phyloP scores from a whole-genome alignment of 192 early-diverging fungal genomes.

The Rhizophlyctis rosea region DNA sequence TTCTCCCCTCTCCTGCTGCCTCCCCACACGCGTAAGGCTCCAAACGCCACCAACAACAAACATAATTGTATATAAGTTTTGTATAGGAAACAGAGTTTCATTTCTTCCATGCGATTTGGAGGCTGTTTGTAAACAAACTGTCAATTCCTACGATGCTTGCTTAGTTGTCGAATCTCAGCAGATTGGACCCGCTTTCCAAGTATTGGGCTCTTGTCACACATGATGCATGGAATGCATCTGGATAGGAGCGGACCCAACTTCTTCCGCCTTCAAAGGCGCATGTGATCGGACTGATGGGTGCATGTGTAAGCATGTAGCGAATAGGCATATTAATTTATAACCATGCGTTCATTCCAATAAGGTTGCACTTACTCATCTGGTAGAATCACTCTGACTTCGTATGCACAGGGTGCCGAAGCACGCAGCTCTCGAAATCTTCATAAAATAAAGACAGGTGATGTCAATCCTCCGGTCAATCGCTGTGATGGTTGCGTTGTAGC shows the following conservation, averaged over 20 bases:
- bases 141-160: too few relatives aligned
- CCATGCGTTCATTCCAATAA: neutral
- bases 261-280: constrained; percentile 59
- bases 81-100: too few relatives aligned
- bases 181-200: constrained; percentile 48
- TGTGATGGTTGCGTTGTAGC: neutral
- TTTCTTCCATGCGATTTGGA: too few relatives aligned
- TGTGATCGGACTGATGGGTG: constrained; percentile 47
- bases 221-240: constrained; percentile 41
- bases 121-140: too few relatives aligned
- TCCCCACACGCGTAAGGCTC: too few relatives aligned
- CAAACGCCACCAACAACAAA: too few relatives aligned
- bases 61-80: too few relatives aligned
- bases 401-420: constrained; percentile 49
- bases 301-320: constrained; percentile 3
- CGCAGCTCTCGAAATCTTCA: constrained; percentile 48
- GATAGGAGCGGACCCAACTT: constrained; percentile 28
- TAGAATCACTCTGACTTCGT: constrained; percentile 51
- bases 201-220: constrained; percentile 63
- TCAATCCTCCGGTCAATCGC: constrained; percentile 22
- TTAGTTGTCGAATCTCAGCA: too few relatives aligned
- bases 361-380: constrained; percentile 54
- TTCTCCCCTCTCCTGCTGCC: too few relatives aligned
- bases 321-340: neutral
- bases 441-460: constrained; percentile 7